Conservation (phyloP, 257 asterid genomes). For the Solanum etuberosum region DNA sequence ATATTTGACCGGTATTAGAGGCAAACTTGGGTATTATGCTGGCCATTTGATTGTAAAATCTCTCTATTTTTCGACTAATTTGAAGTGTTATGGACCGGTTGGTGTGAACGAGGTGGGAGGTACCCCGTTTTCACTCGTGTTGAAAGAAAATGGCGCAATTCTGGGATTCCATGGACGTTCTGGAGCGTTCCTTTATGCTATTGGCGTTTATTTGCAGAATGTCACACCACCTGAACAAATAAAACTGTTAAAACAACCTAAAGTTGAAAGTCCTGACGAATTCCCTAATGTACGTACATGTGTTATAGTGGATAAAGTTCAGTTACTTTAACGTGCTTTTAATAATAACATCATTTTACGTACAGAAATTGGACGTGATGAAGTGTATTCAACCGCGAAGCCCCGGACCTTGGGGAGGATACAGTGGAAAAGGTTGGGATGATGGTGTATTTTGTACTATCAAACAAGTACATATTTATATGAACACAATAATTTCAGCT, state of each 20-base stretch:
- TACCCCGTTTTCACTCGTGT: neutral
- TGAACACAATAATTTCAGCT: neutral
- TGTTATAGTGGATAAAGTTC: neutral
- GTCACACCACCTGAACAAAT: neutral
- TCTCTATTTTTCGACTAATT: neutral
- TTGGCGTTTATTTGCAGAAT: neutral
- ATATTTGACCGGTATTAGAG: constrained; percentile 2
- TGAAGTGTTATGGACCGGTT: neutral
- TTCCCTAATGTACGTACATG: neutral
- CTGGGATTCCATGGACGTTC: constrained; percentile 3
- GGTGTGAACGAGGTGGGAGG: neutral
- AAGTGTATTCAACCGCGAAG: neutral
- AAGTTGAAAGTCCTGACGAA: neutral
- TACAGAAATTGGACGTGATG: neutral
- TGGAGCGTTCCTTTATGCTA: neutral
- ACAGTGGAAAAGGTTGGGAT: constrained; percentile 6
- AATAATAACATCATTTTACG: no score
- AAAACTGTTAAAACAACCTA: neutral
- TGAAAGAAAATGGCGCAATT: neutral
- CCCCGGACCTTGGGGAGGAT: constrained; percentile 7
- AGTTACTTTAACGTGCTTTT: neutral
- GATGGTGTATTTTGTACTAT: constrained; percentile 7
- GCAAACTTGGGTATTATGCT: neutral
- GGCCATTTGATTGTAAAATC: neutral
- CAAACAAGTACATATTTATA: neutral